phyloP scores from a whole-genome alignment of 108 stramenopile genomes.

The Cyclotella distinguenda region DNA sequence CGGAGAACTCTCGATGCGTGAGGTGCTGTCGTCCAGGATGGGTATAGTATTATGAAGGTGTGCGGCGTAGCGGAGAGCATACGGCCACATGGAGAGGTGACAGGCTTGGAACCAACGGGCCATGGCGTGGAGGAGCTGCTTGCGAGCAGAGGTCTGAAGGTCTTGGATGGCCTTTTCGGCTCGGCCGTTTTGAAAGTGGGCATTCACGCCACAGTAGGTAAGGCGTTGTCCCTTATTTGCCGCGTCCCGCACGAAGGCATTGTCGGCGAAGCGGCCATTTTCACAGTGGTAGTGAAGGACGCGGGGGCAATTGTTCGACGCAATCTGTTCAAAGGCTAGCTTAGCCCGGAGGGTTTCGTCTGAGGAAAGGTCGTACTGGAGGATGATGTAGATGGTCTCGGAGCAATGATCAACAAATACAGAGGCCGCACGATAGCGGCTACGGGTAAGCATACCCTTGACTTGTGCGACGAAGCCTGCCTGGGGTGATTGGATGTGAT shows the following conservation, averaged over 20 bases:
- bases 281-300: not conserved
- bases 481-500: too few species aligned
- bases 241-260: not conserved
- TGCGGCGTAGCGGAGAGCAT: too few species aligned
- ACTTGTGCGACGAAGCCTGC: conserved; percentile 36
- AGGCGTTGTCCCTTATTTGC: not conserved
- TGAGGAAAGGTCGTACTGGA: not conserved
- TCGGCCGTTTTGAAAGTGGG: too few species aligned
- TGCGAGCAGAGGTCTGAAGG: conserved; percentile 27
- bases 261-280: not conserved
- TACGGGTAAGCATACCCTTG: conserved; percentile 16
- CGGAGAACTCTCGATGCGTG: too few species aligned
- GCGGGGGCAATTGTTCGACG: not conserved
- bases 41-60: too few species aligned
- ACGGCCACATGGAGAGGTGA: too few species aligned
- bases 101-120: conserved; percentile 23
- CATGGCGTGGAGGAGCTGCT: conserved; percentile 25
- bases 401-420: conserved; percentile 37
- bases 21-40: too few species aligned
- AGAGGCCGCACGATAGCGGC: conserved; percentile 10
- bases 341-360: not conserved
- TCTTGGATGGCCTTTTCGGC: too few species aligned
- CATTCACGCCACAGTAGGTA: not conserved
- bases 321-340: not conserved
- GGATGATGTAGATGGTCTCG: not conserved